Evolutionary conservation across 306 rosid genomes (phyloP), one percentile per base, ranked within the genome.

Genomic region (Sphenostylis stenocarpa): DNA sequence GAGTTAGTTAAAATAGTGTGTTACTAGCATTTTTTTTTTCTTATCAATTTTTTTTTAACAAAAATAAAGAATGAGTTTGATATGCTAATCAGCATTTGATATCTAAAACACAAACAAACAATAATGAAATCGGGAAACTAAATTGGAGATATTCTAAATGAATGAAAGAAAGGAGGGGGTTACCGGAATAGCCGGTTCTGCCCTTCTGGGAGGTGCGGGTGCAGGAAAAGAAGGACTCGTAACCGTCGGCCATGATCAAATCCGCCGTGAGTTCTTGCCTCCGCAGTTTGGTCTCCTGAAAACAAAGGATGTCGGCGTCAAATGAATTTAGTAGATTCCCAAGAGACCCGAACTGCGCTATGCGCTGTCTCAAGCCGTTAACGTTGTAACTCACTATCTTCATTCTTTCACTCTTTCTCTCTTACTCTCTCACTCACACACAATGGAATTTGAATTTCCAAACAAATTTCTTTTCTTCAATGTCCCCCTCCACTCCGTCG

Each of bases 331-430:
- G 96, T 10, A 95, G 81, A 74, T 95, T 95, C 13, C 78, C 87
- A 23, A 95, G 97, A 64, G 97, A 90, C 10, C 99, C 96, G 74
- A 90, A 91, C 86, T 95, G 99, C 12, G 91, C 82, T 75, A 90
- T 87, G 64, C 99, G 90, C 47, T 86, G 96, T 73, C 96, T 79
- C 47, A 95, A 70, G 15, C 99, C 98, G 69, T 91, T 95, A 62
- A 95, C 97, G 84, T 92, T 95, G 91, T 95, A 95, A 29, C 86
- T 95, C 23, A 92, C 97, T 31, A 95, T 88, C 92, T 92, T 92
- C 98, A 57, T 24, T 53, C 16, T 49, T 1, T 28, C 64, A 41
- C 62, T 2, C 14, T 10, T 12, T 7, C 16, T 23, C 24, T 13
- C 3, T 2, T 20, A n/a, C n/a, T n/a, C 7, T 34, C 39, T 34